These are phyloP conservation scores for Phaeosphaeria sp. DNA, from an alignment of 2,329 filamentous ascomycete species.

Conservation along the genomic window DNA sequence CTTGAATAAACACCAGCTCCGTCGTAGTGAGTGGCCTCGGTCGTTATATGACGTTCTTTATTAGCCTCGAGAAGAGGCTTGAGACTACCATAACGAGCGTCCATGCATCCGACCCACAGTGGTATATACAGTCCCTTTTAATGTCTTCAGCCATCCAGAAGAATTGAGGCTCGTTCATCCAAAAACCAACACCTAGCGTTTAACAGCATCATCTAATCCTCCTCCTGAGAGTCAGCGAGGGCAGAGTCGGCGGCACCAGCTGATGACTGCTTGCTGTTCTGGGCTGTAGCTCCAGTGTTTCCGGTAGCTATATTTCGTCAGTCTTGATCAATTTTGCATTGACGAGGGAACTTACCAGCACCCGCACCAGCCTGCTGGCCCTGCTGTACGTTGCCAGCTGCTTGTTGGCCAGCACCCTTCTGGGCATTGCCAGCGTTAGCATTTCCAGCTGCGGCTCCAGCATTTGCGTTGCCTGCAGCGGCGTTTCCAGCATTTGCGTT, in stretches of 20 bases:
- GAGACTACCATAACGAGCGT: not conserved
- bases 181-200: no score
- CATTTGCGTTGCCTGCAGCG: slow-evolving; percentile 5
- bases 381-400: slow-evolving; percentile 6
- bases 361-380: not conserved
- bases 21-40: no score
- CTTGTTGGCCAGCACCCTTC: slow-evolving; percentile 7
- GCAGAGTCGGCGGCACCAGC: slow-evolving; percentile 16
- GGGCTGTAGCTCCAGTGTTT: slow-evolving; percentile 2
- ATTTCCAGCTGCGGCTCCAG: not conserved
- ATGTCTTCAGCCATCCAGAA: not conserved
- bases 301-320: slow-evolving; percentile 4
- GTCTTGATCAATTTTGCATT: not conserved
- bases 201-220: slow-evolving; percentile 17
- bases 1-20: no score
- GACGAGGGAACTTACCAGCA: not conserved
- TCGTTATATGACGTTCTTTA: not conserved
- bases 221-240: slow-evolving; percentile 21
- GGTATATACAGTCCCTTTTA: not conserved
- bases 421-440: not conserved
- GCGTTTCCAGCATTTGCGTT: not conserved
- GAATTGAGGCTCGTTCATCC: no score
- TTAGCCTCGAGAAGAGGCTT: not conserved
- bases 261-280: slow-evolving; percentile 2
- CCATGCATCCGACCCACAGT: not conserved